Base-by-base conservation (phyloP, 495 filamentous ascomycete genomes). In the Stereocaulon alpinum region DNA sequence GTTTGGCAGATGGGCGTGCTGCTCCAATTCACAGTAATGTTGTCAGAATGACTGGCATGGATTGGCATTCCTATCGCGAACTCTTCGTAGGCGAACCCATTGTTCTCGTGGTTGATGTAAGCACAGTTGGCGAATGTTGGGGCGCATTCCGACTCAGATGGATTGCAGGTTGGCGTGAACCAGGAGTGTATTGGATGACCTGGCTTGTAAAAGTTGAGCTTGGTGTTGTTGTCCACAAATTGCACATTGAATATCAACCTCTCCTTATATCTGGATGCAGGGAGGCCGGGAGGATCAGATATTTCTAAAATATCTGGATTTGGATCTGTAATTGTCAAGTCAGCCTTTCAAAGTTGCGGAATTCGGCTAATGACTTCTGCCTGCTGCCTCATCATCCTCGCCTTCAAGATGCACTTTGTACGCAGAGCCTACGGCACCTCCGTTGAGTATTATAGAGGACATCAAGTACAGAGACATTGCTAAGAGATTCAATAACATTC, bases 51-150 rank as follows among this genome's bases (percentile, higher is more conserved):
- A 18, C 15, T 51, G 18, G 32, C 59, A 32, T 56, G 32, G 30
- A 64, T 64, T 14, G 64, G 61, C 58, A 61, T 59, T 7, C 62
- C 62, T 14, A 61, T 40, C 5, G 40, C 45, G 42, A 63, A 59
- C 12, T 27, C 56, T 41, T 44, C 18, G 40, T 24, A 20, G n/a
- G 18, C 12, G 12, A 9, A 11, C 37, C 40, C 54, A 14, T 44
- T 32, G 5, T 41, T 47, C 15, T 59, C 62, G 34, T 58, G 47
- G 40, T 61, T 54, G 17, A 64, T 51, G 7, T 5, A 56, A 27
- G 49, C 45, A 15, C 11, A n/a, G n/a, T 61, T 61, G 30, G 29
- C 11, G 12, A 29, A 40, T n/a, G 58, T 51, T 6, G 54, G 34
- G 12, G 29, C 20, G 34, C 34, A 37, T 5, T 29, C 34, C 15